Base-by-base conservation (phyloP, 306 rosid species). In the Gynostemma pentaphyllum region DNA sequence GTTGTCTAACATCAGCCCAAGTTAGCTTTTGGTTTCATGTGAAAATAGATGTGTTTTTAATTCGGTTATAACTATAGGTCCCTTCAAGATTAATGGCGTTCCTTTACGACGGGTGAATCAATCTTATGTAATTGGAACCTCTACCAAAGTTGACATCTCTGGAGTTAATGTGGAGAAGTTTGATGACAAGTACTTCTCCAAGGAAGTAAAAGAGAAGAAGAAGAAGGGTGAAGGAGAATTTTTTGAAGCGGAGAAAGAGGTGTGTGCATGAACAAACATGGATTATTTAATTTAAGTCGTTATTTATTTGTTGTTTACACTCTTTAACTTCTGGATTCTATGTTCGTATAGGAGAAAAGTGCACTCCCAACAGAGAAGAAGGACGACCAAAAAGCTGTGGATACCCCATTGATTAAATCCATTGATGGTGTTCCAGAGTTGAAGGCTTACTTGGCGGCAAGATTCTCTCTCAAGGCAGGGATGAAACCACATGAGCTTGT, bases 91-190 rank as follows among this genome's bases (percentile, higher is more conserved):
- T 10, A 85, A 85, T 7, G 94, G 88, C 23, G 94, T 85, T 64
- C 88, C 94, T 9, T 75, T 85, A 69, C 82, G 94, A 70, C 84
- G 94, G 12, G 88, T 85, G 29, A 76, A 81, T 22, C 94, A 85
- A 19, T 68, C 94, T 1, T 85, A 85, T 13, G 84, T 82, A 29
- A 80, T 82, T 70, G 84, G 74, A 22, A 85, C 94, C 40, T 82
- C 94, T 42, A 82, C 88, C 14, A 78, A 82, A 72, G 79, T 85
- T 16, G 94, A 85, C 68, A 34, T 85, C 19, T 74, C 86, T 30
- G 81, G 75, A 12, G 72, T 78, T 47, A 69, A 78, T 10, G 41
- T 64, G 13, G 83, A 80, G 1, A 83, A 78, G 72, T 78, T 68
- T 21, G 83, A 78, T 42, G 89, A 83, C 68, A 85, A 85, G 49